Base-by-base conservation (phyloP, 768 basidiomycete genomes). In the Hysterangium stoloniferum region DNA sequence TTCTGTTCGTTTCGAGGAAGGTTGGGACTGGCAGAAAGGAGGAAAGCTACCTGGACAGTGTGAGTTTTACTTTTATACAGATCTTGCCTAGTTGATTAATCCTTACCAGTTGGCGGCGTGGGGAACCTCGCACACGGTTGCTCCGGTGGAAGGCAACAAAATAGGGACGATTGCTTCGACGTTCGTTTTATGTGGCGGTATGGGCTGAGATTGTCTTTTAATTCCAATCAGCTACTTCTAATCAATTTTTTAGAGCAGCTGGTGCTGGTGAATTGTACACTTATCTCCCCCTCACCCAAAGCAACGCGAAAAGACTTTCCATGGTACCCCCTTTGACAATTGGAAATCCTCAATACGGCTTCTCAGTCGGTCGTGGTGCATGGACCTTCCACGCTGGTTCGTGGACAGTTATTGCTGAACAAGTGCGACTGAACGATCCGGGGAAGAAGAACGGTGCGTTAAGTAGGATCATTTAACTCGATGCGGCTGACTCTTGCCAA, bases 21-120 rank as follows among this genome's bases (percentile, higher is more conserved):
- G 69, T 1, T 87, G 81, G 74, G 73, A 77, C 32, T 87, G 79
- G 74, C 71, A 68, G n/a, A 80, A 80, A 57, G 86, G 86, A 25
- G 86, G 86, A 1, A 89, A 89, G 59, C 68, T 87, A 13, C 84
- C 86, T 28, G 86, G 86, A 9, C 64, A 83, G 13, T 84, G 81
- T 79, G 55, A 58, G 83, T 70, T 56, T n/a, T 57, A 41, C 51
- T 41, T 31, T 7, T 24, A 45, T 12, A 25, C 12, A 28, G 3
- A 29, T 25, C 7, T 34, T 28, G 25, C 35, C 27, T 28, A 50
- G 38, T 29, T 5, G 34, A 40, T 45, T 13, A 7, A 24, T 45
- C 22, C 17, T 22, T 15, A 41, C 9, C 48, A 80, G 80, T 74
- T 55, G 81, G 81, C 4, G 81, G 80, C 0, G 62, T 72, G 1